Evolutionary conservation across 2,329 filamentous ascomycete species (phyloP).

Genomic region (Leptosphaerulina australis): DNA sequence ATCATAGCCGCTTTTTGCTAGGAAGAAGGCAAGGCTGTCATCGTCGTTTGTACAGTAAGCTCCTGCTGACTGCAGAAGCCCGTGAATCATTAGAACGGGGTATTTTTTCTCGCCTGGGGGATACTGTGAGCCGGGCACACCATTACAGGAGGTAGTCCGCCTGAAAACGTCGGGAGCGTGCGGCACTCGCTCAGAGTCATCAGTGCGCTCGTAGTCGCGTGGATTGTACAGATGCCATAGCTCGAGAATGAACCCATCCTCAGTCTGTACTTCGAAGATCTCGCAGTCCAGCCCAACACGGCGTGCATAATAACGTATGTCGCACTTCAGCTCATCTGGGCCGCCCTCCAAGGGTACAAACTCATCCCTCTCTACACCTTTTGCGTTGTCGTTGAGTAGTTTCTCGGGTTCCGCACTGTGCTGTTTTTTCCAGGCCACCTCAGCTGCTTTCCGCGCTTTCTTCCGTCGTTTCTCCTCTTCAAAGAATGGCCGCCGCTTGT

Average conservation of each 20-base stretch:
- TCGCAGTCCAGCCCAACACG: conserved; percentile 88
- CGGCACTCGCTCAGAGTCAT: conserved; percentile 57
- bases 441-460: conserved; percentile 62
- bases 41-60: conserved; percentile 92
- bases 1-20: conserved; percentile 90
- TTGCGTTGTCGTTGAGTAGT: conserved; percentile 49
- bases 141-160: conserved; percentile 33
- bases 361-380: conserved; percentile 53
- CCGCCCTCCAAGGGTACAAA: conserved; percentile 80
- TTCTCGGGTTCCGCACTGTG: conserved; percentile 46
- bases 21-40: conserved; percentile 85
- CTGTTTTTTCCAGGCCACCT: conserved; percentile 65
- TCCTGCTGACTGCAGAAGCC: conserved; percentile 83
- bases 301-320: conserved; percentile 84
- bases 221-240: conserved; percentile 92
- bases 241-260: conserved; percentile 89
- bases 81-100: conserved; percentile 85
- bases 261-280: conserved; percentile 82
- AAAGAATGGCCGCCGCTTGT: conserved; percentile 69
- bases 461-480: conserved; percentile 71
- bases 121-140: conserved; percentile 36
- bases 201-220: conserved; percentile 66
- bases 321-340: conserved; percentile 75
- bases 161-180: conserved; percentile 69
- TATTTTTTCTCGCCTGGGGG: conserved; percentile 65